Percentiles rank a stretch among this genome's conserved stretches.
These are phyloP conservation scores for Epichloe aotearoae DNA, from an alignment of 2,329 filamentous ascomycete species.

Conservation along the genomic window DNA sequence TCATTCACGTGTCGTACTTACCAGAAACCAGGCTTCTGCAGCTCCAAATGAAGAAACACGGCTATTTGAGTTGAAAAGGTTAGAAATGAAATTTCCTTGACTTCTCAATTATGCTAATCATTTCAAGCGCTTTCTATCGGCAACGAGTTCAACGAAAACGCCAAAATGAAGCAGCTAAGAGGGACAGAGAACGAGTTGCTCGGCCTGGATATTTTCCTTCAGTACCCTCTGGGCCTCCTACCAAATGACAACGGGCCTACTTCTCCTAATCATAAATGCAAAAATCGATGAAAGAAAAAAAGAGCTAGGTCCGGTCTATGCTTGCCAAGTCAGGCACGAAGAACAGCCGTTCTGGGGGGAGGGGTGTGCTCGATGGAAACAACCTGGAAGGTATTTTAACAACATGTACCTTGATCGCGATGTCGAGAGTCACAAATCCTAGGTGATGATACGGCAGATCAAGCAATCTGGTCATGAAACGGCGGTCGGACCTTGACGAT, in stretches of 20 bases:
- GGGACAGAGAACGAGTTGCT: slow-evolving; percentile 67
- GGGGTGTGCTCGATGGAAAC: not conserved
- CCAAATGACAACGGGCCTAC: slow-evolving; percentile 9
- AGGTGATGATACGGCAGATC: not conserved
- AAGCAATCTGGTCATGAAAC: not conserved
- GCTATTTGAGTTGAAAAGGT: slow-evolving; percentile 77
- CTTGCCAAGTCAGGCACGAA: not conserved
- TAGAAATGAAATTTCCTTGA: slow-evolving; percentile 3
- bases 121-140: slow-evolving; percentile 63
- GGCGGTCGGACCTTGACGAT: no score
- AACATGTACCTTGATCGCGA: not conserved
- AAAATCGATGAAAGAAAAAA: not conserved
- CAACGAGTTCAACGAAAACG: slow-evolving; percentile 65
- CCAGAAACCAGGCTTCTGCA: slow-evolving; percentile 4
- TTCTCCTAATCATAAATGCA: no score
- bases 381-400: not conserved
- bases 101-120: not conserved
- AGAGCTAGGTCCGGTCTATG: no score
- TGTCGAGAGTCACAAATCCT: not conserved
- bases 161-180: slow-evolving; percentile 43
- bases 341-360: not conserved
- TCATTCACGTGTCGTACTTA: not conserved
- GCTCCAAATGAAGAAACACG: slow-evolving; percentile 54
- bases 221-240: slow-evolving; percentile 53
- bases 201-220: slow-evolving; percentile 75